Conservation (phyloP, 2,329 filamentous ascomycete genomes). For the Botrytis hyacinthi region DNA sequence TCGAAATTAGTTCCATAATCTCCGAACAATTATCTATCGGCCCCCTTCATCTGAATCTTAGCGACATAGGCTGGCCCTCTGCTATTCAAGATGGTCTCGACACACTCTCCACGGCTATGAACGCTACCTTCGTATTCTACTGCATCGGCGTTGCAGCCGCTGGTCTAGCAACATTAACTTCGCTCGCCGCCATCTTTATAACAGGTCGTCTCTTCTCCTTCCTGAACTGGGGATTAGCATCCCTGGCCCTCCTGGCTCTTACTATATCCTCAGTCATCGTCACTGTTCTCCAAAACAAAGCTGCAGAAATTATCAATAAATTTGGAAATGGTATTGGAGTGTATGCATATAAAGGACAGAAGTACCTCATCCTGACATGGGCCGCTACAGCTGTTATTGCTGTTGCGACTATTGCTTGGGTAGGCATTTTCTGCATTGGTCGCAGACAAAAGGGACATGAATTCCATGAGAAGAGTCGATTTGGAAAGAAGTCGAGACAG, state of each 20-base stretch:
- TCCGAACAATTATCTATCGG: slow-evolving; percentile 48
- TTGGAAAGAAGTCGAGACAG: not conserved
- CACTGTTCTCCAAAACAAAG: slow-evolving; percentile 59
- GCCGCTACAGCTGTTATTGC: slow-evolving; percentile 49
- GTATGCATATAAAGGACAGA: slow-evolving; percentile 46
- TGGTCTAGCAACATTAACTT: slow-evolving; percentile 48
- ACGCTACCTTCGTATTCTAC: slow-evolving; percentile 58
- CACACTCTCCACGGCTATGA: slow-evolving; percentile 48
- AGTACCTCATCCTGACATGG: slow-evolving; percentile 61
- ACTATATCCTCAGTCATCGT: slow-evolving; percentile 74
- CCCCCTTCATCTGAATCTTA: slow-evolving; percentile 45
- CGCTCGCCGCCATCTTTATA: slow-evolving; percentile 46
- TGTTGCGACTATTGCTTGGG: slow-evolving; percentile 35
- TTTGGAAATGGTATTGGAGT: slow-evolving; percentile 37
- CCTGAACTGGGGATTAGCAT: slow-evolving; percentile 49
- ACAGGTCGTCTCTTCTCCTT: slow-evolving; percentile 45
- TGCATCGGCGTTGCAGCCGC: slow-evolving; percentile 54
- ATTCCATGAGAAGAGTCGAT: slow-evolving; percentile 33
- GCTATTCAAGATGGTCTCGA: slow-evolving; percentile 54
- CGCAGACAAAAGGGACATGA: slow-evolving; percentile 29
- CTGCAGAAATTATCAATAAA: slow-evolving; percentile 47
- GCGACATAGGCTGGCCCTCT: slow-evolving; percentile 54
- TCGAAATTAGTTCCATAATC: slow-evolving; percentile 53
- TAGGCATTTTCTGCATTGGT: slow-evolving; percentile 34
- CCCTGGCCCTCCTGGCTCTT: slow-evolving; percentile 52